These are phyloP conservation scores for Pichia sp. DNA, from an alignment of 1,139 yeast genomes.

Conservation along the genomic window DNA sequence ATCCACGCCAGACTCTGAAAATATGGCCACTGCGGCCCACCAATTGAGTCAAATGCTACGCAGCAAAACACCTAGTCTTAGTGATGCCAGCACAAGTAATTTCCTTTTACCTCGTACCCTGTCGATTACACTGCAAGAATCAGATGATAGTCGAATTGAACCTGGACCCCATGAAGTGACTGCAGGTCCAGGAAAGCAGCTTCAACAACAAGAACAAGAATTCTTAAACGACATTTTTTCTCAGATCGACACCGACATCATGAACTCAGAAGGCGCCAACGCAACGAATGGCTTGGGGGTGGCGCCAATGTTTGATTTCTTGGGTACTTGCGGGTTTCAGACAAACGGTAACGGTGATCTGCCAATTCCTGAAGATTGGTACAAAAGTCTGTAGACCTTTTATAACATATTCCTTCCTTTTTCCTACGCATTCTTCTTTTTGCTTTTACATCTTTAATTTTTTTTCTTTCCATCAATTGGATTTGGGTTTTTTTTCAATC, in stretches of 20 bases:
- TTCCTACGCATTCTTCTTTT: background rate
- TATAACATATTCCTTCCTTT: background rate
- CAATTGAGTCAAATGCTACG: background rate
- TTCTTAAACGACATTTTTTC: conserved; percentile 27
- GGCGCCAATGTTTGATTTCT: conserved; percentile 17
- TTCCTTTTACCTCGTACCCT: background rate
- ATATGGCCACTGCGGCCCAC: background rate
- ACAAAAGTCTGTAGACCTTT: conserved; percentile 5
- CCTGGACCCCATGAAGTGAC: background rate
- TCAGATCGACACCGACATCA: conserved; percentile 30
- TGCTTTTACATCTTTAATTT: background rate
- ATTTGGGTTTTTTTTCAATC: background rate
- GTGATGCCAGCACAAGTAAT: background rate
- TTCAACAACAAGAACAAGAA: conserved; percentile 22
- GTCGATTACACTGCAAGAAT: background rate
- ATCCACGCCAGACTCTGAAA: background rate
- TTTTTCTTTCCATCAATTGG: background rate
- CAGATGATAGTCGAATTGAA: background rate
- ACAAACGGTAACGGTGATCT: conserved; percentile 1
- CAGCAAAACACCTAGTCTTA: conserved; percentile 6
- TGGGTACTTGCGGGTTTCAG: conserved; percentile 13
- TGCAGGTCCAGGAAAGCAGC: background rate
- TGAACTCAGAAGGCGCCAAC: conserved; percentile 15
- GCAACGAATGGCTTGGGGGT: conserved; percentile 7
- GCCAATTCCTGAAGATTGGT: conserved; percentile 17